Conservation (phyloP, 306 rosid genomes). For the Lagenaria siceraria region DNA sequence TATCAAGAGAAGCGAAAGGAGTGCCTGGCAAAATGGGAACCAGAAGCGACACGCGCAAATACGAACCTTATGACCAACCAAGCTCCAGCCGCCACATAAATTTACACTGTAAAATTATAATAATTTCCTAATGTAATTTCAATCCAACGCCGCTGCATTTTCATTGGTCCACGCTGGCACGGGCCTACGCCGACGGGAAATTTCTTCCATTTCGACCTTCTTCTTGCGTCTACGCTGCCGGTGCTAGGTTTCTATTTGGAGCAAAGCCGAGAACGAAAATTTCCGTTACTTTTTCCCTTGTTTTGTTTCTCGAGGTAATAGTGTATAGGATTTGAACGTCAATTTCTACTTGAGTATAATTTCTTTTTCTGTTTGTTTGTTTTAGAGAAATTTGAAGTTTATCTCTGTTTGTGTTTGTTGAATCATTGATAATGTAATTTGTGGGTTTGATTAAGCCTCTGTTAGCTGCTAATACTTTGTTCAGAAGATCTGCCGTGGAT, state of each 20-base stretch:
- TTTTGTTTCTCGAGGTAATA: not conserved
- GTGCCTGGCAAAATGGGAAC: not conserved
- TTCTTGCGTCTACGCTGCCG: not conserved
- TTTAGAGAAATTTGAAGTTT: not conserved
- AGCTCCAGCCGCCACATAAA: constrained; percentile 9
- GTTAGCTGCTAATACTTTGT: not conserved
- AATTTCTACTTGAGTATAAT: not conserved
- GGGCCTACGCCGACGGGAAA: not conserved
- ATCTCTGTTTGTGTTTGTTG: not conserved
- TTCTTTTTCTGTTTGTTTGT: not conserved
- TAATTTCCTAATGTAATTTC: not conserved
- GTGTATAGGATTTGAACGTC: not conserved
- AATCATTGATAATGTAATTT: not conserved
- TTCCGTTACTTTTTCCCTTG: not conserved
- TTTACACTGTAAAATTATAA: not conserved
- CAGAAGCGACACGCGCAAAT: not conserved
- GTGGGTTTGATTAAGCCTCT: not conserved
- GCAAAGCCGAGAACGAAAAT: not conserved
- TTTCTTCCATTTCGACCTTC: not conserved
- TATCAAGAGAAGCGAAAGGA: not conserved
- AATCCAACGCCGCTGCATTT: not conserved
- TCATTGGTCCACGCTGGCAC: constrained; percentile 7
- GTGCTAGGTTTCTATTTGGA: not conserved
- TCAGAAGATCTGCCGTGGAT: not conserved
- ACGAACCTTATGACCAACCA: not conserved